Evolutionary conservation across 1,284 basidiomycete species (phyloP).

Genomic region (Rhodofomes roseus): DNA sequence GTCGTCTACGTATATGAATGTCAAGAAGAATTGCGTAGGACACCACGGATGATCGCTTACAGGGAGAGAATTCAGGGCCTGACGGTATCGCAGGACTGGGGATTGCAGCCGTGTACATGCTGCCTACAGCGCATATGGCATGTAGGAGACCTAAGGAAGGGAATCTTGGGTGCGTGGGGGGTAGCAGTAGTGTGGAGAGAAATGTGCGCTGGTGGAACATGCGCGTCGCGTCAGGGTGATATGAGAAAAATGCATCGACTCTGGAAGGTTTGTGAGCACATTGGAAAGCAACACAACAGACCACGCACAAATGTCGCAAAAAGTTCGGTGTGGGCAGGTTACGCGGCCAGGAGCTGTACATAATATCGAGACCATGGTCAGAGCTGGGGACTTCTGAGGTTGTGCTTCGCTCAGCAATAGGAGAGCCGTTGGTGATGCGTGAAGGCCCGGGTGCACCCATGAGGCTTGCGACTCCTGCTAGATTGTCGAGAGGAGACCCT

Average conservation of each 20-base stretch:
- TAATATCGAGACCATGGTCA: slow-evolving; percentile 16
- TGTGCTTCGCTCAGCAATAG: not conserved
- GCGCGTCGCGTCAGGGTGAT: slow-evolving; percentile 63
- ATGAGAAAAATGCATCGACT: slow-evolving; percentile 69
- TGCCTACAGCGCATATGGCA: slow-evolving; percentile 73
- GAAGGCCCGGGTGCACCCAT: slow-evolving; percentile 1
- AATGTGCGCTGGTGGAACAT: slow-evolving; percentile 66
- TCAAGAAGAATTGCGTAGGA: too few species aligned
- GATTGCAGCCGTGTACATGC: slow-evolving; percentile 59
- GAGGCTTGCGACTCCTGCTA: slow-evolving; percentile 16
- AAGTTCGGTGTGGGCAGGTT: slow-evolving; percentile 57
- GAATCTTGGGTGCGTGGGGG: slow-evolving; percentile 68
- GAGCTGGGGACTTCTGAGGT: not conserved
- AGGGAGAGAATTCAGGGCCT: slow-evolving; percentile 23
- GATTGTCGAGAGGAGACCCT: slow-evolving; percentile 16
- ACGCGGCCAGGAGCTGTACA: slow-evolving; percentile 61
- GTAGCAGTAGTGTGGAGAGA: slow-evolving; percentile 56
- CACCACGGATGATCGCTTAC: slow-evolving; percentile 7
- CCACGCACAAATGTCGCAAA: slow-evolving; percentile 58
- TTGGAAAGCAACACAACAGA: too few species aligned
- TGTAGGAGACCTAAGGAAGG: slow-evolving; percentile 66
- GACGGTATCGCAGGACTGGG: slow-evolving; percentile 47
- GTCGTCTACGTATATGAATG: slow-evolving; percentile 36
- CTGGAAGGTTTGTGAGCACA: slow-evolving; percentile 30
- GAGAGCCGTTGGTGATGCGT: not conserved